Base-by-base conservation (phyloP, 306 rosid species). In the Acacia confusa region DNA sequence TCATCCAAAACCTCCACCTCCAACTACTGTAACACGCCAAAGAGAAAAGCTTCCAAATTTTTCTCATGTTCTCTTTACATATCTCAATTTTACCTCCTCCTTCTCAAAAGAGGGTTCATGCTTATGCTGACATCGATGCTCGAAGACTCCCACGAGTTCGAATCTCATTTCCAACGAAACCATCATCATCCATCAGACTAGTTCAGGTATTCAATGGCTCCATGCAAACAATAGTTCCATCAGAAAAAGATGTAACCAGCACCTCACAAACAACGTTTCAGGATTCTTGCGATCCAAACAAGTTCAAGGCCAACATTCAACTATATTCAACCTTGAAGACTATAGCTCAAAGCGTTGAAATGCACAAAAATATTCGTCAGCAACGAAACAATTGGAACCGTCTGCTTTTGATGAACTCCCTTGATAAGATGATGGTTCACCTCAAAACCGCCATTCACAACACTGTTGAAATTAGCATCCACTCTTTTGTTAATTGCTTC, bases 311-410 rank as follows among this genome's bases (percentile, higher is more conserved):
- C 1, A 80, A 72, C 0, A 27, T 64, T 15, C 85, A 90, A 77
- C 90, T 92, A 64, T 87, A 87, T 10, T 88, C 84, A 12, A 52
- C 90, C 63, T 75, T 88, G 7, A 90, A 90, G 65, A 79, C 81
- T 17, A 88, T 90, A 0, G 78, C 86, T 0, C 90, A 92, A 63
- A 85, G 97, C 24, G 69, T 89, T 2, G 89, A 88, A 74, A 90
- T 89, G 90, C 97, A 92, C 76, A 72, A 5, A 20, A 92, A 90
- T 84, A 28, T 92, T 0, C 79, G 86, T 12, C 61, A 83, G 4
- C 92, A 89, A 34, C 86, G 92, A 0, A 80, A 87, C n/a, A 90
- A 90, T 68, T 92, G 92, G 97, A 89, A 90, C 65, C 38, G 74
- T 19, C 94, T 88, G 47, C 77, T 90, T 1, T 24, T 92, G 0